Percentiles rank a stretch among this genome's conserved stretches.
phyloP scores from a whole-genome alignment of 139 green algal genomes.

The Spirogloea muscicola region DNA sequence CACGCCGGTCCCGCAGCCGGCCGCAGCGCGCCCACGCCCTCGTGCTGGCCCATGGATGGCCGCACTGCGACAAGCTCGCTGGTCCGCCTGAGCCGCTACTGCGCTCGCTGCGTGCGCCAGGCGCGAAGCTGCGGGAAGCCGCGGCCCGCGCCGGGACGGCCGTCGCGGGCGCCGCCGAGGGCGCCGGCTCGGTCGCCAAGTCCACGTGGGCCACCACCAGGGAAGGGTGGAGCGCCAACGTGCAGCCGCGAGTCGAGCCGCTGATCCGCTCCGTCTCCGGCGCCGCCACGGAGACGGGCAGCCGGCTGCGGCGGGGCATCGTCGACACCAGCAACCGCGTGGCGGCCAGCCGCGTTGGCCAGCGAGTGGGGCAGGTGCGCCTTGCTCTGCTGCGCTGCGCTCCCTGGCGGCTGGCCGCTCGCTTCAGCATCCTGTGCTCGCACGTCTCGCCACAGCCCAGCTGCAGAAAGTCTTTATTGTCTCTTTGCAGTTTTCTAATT shows the following conservation, averaged over 20 bases:
- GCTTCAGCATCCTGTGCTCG: constrained; percentile 2
- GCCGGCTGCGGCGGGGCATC: constrained; percentile 12
- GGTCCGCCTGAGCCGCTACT: no score
- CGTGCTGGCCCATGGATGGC: no score
- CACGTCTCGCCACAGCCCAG: background rate
- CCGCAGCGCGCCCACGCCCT: no score
- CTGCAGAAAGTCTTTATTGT: background rate
- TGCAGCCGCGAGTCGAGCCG: constrained; percentile 16
- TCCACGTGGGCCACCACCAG: constrained; percentile 30
- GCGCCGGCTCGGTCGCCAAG: background rate
- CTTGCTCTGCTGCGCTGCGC: no score
- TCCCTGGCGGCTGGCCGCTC: no score
- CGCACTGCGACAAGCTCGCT: no score
- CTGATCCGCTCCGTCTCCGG: background rate
- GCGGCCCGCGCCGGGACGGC: background rate
- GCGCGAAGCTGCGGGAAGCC: constrained; percentile 1
- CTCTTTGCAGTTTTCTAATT: background rate
- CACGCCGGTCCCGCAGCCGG: no score
- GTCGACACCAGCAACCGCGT: constrained; percentile 20
- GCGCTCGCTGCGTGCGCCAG: constrained; percentile 1
- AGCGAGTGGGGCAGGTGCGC: constrained; percentile 18
- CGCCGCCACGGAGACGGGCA: constrained; percentile 14
- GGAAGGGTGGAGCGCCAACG: constrained; percentile 31
- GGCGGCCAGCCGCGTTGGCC: constrained; percentile 2
- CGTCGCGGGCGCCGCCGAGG: constrained; percentile 13